Evolutionary conservation across 768 basidiomycete genomes (phyloP).

Genomic region (Pleurotus tuoliensis): DNA sequence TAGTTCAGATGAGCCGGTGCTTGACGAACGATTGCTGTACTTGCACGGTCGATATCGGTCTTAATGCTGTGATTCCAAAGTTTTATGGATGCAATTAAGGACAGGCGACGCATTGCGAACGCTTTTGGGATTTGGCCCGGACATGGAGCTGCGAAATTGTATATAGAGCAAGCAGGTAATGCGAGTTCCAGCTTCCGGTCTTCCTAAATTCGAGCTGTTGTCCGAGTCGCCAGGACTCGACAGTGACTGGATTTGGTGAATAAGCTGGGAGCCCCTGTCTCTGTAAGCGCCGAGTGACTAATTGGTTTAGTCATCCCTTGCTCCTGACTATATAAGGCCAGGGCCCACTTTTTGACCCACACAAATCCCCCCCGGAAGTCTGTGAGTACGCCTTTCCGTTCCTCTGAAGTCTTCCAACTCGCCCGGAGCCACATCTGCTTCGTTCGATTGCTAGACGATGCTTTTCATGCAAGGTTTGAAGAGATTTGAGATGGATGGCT

Average conservation of each 20-base stretch:
- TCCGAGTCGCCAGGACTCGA: too few relatives aligned
- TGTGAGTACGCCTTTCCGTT: not conserved
- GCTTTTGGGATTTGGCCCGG: too few relatives aligned
- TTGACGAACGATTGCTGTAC: not conserved
- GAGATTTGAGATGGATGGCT: conserved; percentile 5
- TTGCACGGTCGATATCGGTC: too few relatives aligned
- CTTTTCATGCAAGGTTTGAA: not conserved
- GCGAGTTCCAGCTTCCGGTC: too few relatives aligned
- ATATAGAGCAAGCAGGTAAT: too few relatives aligned
- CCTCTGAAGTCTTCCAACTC: not conserved
- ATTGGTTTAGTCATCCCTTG: not conserved
- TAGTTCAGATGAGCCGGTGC: not conserved
- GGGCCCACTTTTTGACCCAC: not conserved
- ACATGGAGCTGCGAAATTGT: too few relatives aligned
- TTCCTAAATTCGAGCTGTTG: too few relatives aligned
- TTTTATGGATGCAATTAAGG: too few relatives aligned
- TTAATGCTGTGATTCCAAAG: too few relatives aligned
- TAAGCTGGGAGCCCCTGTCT: too few relatives aligned
- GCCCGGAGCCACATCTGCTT: not conserved
- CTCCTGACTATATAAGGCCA: not conserved
- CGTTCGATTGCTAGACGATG: not conserved
- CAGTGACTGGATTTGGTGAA: too few relatives aligned
- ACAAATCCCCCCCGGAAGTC: not conserved
- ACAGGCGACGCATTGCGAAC: too few relatives aligned
- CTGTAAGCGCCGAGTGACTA: conserved; percentile 1